Base-by-base conservation (phyloP, 306 rosid genomes). In the Calophaca sinica region DNA sequence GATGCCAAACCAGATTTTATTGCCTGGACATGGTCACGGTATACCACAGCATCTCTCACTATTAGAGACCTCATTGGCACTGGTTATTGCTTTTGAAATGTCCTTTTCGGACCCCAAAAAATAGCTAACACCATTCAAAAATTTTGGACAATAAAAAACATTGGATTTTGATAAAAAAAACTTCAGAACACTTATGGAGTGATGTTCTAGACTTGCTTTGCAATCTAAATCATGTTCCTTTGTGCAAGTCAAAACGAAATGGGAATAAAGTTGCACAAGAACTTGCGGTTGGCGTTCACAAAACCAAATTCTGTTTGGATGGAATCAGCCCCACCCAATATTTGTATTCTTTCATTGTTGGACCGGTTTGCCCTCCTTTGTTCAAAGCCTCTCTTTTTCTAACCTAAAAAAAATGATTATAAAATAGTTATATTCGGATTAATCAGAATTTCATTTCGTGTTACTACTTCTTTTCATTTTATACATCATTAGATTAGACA, bases 1-100 rank as follows among this genome's bases (percentile, higher is more conserved):
- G 88, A 81, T 3, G 36, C 10, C 15, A 84, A 74, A 45, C 90
- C 88, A 41, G 87, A 53, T 82, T 92, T 89, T 51, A 92, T 85
- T 26, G 87, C 77, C 3, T 82, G 90, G 35, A 36, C 80, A 71
- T 88, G 93, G 48, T 83, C 81, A 71, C 73, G 87, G 73, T 83
- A 75, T 1, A 84, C 42, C 36, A 85, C 48, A 68, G 80, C 81
- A 64, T 84, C 80, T 77, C 70, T 85, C 52, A 88, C 70, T 77
- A 60, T 84, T 71, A 81, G 75, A 83, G 79, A 60, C 83, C 79
- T 84, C 93, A 86, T 88, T 82, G 45, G 11, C 29, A 74, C 29
- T 49, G 59, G 57, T 41, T 57, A 46, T 14, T 57, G 68, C 67
- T 54, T 65, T 45, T 26, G 63, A 52, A 12, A 57, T 70, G 33